Evolutionary conservation across 116 monocot genomes (phyloP), one percentile per base, ranked within the genome.

Genomic region (Cymodocea nodosa): DNA sequence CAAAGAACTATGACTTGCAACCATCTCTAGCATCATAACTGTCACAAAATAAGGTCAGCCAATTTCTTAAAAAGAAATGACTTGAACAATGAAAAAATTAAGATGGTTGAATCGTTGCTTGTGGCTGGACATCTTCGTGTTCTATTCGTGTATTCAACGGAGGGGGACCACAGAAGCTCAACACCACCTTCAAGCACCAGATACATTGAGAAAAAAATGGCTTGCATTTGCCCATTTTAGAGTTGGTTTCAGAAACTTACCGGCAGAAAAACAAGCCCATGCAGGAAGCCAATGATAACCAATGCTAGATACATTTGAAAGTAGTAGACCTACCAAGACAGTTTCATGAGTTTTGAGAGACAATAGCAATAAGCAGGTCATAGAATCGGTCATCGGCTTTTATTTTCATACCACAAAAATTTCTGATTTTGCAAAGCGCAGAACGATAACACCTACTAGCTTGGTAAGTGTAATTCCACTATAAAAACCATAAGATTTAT

Each of bases 401-500:
- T 23, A 11, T n/a, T n/a, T 19, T 53, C 71, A 71, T 58, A 98
- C 97, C 92, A 91, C 97, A 80, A 98, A 91, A 59, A 98, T 71
- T 82, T 91, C 74, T 49, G 97, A 98, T 82, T 64, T 81, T 68
- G 97, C 76, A 52, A 98, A 89, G 34, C 73, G 78, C 20, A 98
- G 77, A 60, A 98, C 88, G 40, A 89, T 74, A 15, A 98, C 97
- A 68, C 97, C 97, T 11, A 92, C 89, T 55, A 98, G 75, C 79
- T 98, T 98, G 49, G 97, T 98, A 15, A 98, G 75, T 16, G 97
- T 98, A 68, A 98, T 98, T 74, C 97, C 97, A 66, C 92, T 98
- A 76, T 30, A 73, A 55, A 61, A 5, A 71, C 24, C 34, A 66
- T 35, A 14, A 16, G 19, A 44, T 39, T 6, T 18, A 65, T 23